A percentile compares a stretch with the other conserved stretches of the same genome.
These are phyloP conservation scores for Calonectria pseudoturangicola DNA, from an alignment of 2,329 filamentous ascomycete genomes.

Conservation along the genomic window DNA sequence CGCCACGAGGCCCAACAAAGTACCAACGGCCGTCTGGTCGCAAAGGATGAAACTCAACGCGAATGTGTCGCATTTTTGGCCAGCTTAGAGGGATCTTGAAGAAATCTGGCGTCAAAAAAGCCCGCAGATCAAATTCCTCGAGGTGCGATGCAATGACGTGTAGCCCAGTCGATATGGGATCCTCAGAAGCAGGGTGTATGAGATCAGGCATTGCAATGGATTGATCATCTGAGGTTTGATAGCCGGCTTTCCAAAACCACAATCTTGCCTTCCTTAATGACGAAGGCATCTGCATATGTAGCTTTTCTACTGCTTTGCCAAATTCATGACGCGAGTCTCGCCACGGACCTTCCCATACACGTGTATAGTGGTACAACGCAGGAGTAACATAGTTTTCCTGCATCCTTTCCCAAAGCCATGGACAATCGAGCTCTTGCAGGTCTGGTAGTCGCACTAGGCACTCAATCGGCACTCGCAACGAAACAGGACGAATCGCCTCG, in stretches of 20 bases:
- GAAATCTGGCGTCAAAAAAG: constrained; percentile 22
- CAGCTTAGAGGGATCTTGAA: constrained; percentile 12
- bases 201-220: constrained; percentile 22
- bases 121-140: constrained; percentile 29
- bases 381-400: not conserved
- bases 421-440: constrained; percentile 24
- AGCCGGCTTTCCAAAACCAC: not conserved
- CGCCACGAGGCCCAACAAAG: constrained; percentile 31
- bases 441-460: constrained; percentile 18
- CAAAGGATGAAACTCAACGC: constrained; percentile 24
- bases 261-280: constrained; percentile 13
- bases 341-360: constrained; percentile 32
- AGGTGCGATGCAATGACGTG: constrained; percentile 8
- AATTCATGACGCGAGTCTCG: constrained; percentile 33
- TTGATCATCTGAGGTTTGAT: constrained; percentile 7
- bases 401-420: constrained; percentile 21
- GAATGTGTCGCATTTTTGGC: constrained; percentile 21
- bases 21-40: constrained; percentile 30
- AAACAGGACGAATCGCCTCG: constrained; percentile 4
- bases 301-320: constrained; percentile 25
- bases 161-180: constrained; percentile 29
- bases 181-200: constrained; percentile 18
- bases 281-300: constrained; percentile 13
- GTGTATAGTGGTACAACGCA: constrained; percentile 8
- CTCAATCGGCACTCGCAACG: constrained; percentile 1